Percentiles rank a stretch among this genome's conserved stretches.
phyloP scores from a whole-genome alignment of 1,284 basidiomycete species.

The Melampsora americana region DNA sequence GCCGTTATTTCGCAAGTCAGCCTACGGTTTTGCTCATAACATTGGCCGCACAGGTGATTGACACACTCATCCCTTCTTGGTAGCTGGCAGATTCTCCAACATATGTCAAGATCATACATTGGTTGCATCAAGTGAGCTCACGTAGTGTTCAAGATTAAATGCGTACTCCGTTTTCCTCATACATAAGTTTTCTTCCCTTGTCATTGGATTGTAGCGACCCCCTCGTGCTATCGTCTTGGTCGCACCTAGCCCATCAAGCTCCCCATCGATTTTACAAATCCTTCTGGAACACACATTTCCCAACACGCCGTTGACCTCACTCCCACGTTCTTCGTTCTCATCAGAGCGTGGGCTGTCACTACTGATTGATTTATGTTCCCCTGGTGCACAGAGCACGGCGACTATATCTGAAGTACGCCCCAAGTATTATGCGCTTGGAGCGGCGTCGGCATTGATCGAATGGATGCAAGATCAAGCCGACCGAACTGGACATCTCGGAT shows the following conservation, averaged over 20 bases:
- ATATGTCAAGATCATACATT: slow-evolving; percentile 42
- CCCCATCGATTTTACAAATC: slow-evolving; percentile 38
- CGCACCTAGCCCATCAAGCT: slow-evolving; percentile 25
- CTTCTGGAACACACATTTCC: slow-evolving; percentile 32
- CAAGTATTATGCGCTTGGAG: slow-evolving; percentile 43
- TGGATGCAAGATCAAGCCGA: slow-evolving; percentile 31
- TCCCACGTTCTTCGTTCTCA: slow-evolving; percentile 30
- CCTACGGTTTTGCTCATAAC: neutral
- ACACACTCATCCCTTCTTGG: neutral
- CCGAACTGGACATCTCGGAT: slow-evolving; percentile 26
- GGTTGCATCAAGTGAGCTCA: slow-evolving; percentile 40
- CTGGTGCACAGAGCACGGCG: slow-evolving; percentile 23
- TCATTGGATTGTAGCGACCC: slow-evolving; percentile 17
- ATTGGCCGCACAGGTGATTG: neutral
- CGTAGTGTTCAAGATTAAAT: no score
- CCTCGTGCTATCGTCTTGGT: slow-evolving; percentile 29
- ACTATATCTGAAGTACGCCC: slow-evolving; percentile 27
- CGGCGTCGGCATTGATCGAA: slow-evolving; percentile 35
- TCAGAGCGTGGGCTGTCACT: slow-evolving; percentile 23
- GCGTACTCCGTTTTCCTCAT: neutral
- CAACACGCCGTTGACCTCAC: slow-evolving; percentile 3
- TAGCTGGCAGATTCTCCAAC: slow-evolving; percentile 43
- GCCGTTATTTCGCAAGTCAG: slow-evolving; percentile 48
- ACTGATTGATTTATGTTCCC: slow-evolving; percentile 12
- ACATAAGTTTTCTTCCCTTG: neutral